Conservation (phyloP, 75 land plant genomes). For the Larix kaempferi region DNA sequence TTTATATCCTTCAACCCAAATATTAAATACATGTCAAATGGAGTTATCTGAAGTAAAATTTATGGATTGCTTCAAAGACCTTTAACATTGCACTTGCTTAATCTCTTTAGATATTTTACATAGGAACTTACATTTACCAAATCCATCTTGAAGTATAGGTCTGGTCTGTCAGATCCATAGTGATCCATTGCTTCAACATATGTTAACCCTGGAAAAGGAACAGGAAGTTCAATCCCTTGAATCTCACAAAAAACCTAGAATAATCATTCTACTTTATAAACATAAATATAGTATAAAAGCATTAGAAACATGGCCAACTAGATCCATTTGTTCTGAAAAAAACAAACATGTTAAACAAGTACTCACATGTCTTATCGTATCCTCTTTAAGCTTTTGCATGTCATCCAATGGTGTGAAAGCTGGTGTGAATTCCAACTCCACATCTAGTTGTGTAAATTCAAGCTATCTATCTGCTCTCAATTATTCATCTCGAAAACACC, state of each 20-base stretch:
- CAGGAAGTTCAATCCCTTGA: too few species aligned
- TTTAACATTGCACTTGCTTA: too few species aligned
- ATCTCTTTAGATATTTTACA: not conserved
- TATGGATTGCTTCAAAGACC: not conserved
- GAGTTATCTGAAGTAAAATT: not conserved
- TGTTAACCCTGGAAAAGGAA: too few species aligned
- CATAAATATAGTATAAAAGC: not conserved
- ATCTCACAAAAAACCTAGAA: constrained; percentile 25
- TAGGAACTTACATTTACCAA: constrained; percentile 57
- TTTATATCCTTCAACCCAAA: not conserved
- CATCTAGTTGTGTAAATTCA: constrained; percentile 96
- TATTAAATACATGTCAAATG: not conserved
- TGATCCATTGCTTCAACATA: too few species aligned
- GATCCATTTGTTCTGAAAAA: not conserved
- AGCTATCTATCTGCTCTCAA: constrained; percentile 94
- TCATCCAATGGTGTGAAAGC: constrained; percentile 92
- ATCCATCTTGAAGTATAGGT: constrained; percentile 43
- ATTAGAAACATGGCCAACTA: not conserved
- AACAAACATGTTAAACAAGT: not conserved
- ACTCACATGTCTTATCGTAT: constrained; percentile 85
- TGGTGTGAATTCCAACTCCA: constrained; percentile 91
- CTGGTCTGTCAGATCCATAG: too few species aligned
- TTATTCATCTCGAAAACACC: constrained; percentile 70
- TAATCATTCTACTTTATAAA: not conserved
- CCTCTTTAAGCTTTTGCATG: constrained; percentile 91